A percentile compares a stretch with the other conserved stretches of the same genome.
phyloP scores from a whole-genome alignment of 108 stramenopile genomes.

The Nitzschia sp. region DNA sequence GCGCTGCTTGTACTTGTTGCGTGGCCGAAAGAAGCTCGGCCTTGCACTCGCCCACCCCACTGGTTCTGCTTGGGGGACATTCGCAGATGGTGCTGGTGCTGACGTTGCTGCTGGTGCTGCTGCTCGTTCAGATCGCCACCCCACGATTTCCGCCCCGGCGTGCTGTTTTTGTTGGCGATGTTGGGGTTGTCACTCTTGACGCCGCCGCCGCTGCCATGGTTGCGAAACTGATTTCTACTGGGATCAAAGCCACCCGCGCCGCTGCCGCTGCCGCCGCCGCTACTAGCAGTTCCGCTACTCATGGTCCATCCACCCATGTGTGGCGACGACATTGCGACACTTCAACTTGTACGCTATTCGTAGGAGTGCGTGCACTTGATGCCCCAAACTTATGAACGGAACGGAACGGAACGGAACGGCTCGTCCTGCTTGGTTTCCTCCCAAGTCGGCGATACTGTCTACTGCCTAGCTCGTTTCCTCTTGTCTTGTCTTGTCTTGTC shows the following conservation, averaged over 20 bases:
- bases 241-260: background rate
- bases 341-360: no score
- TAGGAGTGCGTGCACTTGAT: no score
- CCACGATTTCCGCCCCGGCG: background rate
- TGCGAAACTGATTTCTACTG: background rate
- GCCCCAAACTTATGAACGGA: no score
- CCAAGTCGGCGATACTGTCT: no score
- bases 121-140: background rate
- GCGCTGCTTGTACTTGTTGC: background rate
- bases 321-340: no score
- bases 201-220: background rate
- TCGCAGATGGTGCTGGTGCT: background rate
- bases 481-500: no score
- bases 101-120: background rate
- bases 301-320: no score
- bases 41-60: background rate
- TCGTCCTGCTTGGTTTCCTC: no score
- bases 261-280: background rate
- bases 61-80: background rate
- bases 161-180: background rate
- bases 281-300: no score
- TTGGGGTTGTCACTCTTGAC: background rate
- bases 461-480: no score
- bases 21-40: no score
- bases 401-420: no score